Base-by-base conservation (phyloP, 2,329 filamentous ascomycete genomes). In the Hypoxylon sp. region DNA sequence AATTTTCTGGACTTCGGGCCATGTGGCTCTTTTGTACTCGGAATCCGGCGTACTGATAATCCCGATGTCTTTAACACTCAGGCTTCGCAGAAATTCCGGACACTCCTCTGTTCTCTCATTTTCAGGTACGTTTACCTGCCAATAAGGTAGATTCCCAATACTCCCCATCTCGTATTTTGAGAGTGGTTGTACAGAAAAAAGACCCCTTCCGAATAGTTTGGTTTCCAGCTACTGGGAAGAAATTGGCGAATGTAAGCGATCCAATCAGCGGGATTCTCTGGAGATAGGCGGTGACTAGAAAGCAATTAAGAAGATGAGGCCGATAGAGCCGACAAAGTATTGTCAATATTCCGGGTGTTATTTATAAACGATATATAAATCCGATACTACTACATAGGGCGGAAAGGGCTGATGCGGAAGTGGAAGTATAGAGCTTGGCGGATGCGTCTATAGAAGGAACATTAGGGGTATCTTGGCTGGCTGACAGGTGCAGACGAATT, bases 71-170 rank as follows among this genome's bases (percentile, higher is more conserved):
- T 96, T 97, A 48, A 84, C 81, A 54, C 84, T 86, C 61, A 91
- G 81, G 71, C 87, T 84, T 55, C 77, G 80, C 39, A 98, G 87
- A 77, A 88, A 96, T 5, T 86, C 84, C 0, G 94, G 94, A 76
- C 94, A 97, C 59, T 89, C 84, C 2, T 80, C 74, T 0, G 90
- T 88, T 78, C 90, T 88, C 70, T 91, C 81, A 26, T 84, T 78
- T 37, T 82, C 80, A 0, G 92, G 89, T 14, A 97, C 82, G 79
- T 97, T 97, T 80, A 92, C 86, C 70, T 95, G 91, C 94, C 94
- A 97, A 83, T 91, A 97, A 0, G 91, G 90, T 73, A 82, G 57
- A 24, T 54, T 53, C 13, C 68, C 55, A 11, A 80, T 66, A 64
- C 75, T 79, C 39, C 82, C 82, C 83, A 85, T 84, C 24, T 59